Evolutionary conservation across 805 yeast genomes (phyloP).

Genomic region (Wickerhamomyces mucosus): DNA sequence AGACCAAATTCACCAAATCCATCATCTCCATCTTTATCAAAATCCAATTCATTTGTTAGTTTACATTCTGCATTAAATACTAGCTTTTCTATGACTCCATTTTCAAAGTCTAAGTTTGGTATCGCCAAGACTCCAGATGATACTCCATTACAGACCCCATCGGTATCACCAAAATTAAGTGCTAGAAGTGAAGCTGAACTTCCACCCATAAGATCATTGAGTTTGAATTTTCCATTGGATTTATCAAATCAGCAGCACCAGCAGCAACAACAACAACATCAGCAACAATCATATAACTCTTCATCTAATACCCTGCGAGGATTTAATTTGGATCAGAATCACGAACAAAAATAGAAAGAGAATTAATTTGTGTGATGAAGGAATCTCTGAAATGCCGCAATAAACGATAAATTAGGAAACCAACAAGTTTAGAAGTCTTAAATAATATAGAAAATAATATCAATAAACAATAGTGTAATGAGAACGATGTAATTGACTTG

Average conservation of each 20-base stretch:
- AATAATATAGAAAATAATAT: too few species aligned
- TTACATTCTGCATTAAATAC: conserved; percentile 14
- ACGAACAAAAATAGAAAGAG: too few species aligned
- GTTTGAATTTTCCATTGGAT: conserved; percentile 19
- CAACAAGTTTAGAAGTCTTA: too few species aligned
- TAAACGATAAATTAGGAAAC: too few species aligned
- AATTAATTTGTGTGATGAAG: too few species aligned
- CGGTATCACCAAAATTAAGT: conserved; percentile 17
- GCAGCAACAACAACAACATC: conserved; percentile 1
- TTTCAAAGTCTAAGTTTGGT: conserved; percentile 7
- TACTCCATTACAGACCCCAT: conserved; percentile 20
- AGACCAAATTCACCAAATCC: conserved; percentile 28
- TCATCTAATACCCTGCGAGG: not conserved
- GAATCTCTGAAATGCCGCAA: too few species aligned
- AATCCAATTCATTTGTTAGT: conserved; percentile 17
- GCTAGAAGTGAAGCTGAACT: conserved; percentile 14
- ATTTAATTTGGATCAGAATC: not conserved
- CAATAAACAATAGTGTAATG: too few species aligned
- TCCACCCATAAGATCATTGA: conserved; percentile 20
- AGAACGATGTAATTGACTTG: too few species aligned
- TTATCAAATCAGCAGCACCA: conserved; percentile 6
- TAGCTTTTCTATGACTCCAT: conserved; percentile 14
- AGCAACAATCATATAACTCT: not conserved
- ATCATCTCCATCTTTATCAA: conserved; percentile 13
- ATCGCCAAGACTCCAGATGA: conserved; percentile 20